Base-by-base conservation (phyloP, 805 yeast species). In the Myxozyma udenii region DNA sequence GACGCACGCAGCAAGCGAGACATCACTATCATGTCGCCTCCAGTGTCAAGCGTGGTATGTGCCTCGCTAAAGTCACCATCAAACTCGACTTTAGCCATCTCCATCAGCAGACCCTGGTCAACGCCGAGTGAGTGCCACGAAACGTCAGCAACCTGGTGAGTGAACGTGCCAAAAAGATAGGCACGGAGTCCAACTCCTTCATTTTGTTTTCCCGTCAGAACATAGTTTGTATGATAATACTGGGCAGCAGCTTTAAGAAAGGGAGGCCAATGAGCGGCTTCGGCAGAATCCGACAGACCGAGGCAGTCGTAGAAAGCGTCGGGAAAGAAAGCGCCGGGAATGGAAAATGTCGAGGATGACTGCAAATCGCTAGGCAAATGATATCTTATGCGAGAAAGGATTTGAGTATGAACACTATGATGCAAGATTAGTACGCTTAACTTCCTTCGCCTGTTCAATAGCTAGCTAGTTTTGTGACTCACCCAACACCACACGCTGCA, bases 261-360 rank as follows among this genome's bases (percentile, higher is more conserved):
- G 1, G 83, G 82, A 0, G 87, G 87, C 88, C 89, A 83, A 62
- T 83, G 88, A 0, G 82, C 71, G 25, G 70, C 76, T 64, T 84
- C 89, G 2, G 85, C 84, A 2, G 75, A 74, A 9, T 74, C 73
- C 2, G 77, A 70, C 23, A 66, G 61, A 2, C 77, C 79, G 44
- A 76, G 66, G 64, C 88, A 84, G 32, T 77, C 71, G 64, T 84
- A 84, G 61, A 82, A 78, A 0, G 84, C 79, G 63, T 84, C 89
- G 0, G 89, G 89, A 61, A 78, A 80, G 62, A 84, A 83, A 0
- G 85, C 74, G 0, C 88, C 89, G 0, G 84, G 57, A 14, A 78
- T 66, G n/a, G 75, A 57, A 42, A 65, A 72, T 2, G 71, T 63
- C 2, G 61, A 40, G 25, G 61, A 64, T 2, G 56, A 58, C 24